Evolutionary conservation across 1,284 basidiomycete species (phyloP).

Genomic region (Moniliophthora roreri): DNA sequence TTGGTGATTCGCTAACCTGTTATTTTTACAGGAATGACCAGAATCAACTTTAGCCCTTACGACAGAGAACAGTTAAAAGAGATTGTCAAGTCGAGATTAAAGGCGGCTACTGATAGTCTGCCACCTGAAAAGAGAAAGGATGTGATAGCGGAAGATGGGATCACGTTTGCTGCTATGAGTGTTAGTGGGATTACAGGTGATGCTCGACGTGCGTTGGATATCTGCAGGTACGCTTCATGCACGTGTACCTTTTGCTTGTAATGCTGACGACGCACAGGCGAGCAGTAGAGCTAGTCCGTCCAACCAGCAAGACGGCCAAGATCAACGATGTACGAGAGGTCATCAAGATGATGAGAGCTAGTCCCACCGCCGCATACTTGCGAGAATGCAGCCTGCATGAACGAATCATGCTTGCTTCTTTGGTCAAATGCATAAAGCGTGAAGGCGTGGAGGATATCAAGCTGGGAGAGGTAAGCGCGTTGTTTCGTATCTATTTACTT

Average conservation of each 20-base stretch:
- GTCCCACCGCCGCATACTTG: constrained; percentile 83
- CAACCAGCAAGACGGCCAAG: constrained; percentile 54
- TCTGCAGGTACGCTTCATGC: constrained; percentile 77
- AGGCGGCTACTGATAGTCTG: constrained; percentile 53
- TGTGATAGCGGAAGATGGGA: constrained; percentile 76
- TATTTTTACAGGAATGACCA: constrained; percentile 73
- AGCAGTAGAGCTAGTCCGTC: constrained; percentile 78
- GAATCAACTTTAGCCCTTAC: constrained; percentile 96
- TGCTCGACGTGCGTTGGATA: constrained; percentile 90
- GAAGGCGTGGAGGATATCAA: constrained; percentile 87
- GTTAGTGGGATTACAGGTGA: constrained; percentile 95
- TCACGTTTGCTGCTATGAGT: constrained; percentile 89
- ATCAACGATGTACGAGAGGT: constrained; percentile 80
- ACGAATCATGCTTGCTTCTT: constrained; percentile 84
- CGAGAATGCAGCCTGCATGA: constrained; percentile 84
- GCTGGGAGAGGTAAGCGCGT: constrained; percentile 69
- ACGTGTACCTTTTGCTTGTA: too few relatives aligned
- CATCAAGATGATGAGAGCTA: constrained; percentile 89
- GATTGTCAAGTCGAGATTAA: constrained; percentile 84
- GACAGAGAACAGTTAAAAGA: constrained; percentile 77
- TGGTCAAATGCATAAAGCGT: constrained; percentile 81
- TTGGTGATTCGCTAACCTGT: background rate
- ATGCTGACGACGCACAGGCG: too few relatives aligned
- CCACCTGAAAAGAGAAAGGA: constrained; percentile 36
- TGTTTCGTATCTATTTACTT: constrained; percentile 9